These are phyloP conservation scores for Cerrena zonata DNA, from an alignment of 1,284 basidiomycete species.

Conservation along the genomic window DNA sequence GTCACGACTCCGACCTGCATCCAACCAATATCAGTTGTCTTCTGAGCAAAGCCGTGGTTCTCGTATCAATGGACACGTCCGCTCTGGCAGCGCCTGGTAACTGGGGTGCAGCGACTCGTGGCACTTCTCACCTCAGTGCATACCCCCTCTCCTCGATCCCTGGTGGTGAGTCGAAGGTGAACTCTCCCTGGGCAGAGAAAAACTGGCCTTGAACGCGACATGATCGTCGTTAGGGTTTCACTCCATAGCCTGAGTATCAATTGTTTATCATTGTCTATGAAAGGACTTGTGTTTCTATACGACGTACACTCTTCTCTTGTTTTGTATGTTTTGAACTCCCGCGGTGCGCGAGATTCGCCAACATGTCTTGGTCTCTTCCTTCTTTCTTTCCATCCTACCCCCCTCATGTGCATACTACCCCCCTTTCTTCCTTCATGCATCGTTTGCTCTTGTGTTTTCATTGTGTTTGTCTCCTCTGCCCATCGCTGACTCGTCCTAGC, in stretches of 20 bases:
- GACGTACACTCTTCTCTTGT: not conserved
- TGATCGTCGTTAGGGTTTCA: too few species aligned
- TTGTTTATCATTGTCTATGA: slow-evolving; percentile 7
- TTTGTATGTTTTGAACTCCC: slow-evolving; percentile 8
- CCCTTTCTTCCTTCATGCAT: slow-evolving; percentile 12
- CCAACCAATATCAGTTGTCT: slow-evolving; percentile 41
- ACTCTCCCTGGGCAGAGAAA: slow-evolving; percentile 67
- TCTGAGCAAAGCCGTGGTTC: slow-evolving; percentile 26
- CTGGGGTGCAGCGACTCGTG: slow-evolving; percentile 59
- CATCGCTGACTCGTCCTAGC: slow-evolving; percentile 20
- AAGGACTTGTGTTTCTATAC: not conserved
- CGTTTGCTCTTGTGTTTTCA: slow-evolving; percentile 23
- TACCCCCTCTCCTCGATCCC: slow-evolving; percentile 54
- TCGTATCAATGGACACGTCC: slow-evolving; percentile 58
- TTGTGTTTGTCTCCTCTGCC: slow-evolving; percentile 15
- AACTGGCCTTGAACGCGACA: slow-evolving; percentile 46
- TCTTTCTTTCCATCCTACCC: slow-evolving; percentile 19
- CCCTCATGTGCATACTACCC: slow-evolving; percentile 17
- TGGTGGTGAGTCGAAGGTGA: slow-evolving; percentile 49
- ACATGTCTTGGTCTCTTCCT: slow-evolving; percentile 14
- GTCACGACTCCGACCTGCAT: slow-evolving; percentile 41
- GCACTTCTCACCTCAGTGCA: slow-evolving; percentile 45
- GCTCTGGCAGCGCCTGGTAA: slow-evolving; percentile 74
- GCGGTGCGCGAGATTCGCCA: slow-evolving; percentile 3
- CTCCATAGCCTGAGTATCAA: not conserved